Evolutionary conservation across 1,139 yeast genomes (phyloP).

Genomic region (Blastobotrys aristatus): DNA sequence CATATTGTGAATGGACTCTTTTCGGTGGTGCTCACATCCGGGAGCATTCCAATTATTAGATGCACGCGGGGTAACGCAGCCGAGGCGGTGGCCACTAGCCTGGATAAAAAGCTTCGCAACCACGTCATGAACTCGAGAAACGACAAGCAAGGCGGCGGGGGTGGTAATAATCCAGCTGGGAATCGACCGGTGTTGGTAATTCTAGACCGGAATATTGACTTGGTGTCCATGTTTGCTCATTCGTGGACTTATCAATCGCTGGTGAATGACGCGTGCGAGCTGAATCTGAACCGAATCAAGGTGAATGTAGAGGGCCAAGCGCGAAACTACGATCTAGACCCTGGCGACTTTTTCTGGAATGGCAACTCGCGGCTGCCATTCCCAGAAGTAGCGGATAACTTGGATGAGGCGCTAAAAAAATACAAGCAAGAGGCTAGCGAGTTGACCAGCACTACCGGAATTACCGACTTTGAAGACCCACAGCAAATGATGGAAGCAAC

Average conservation of each 20-base stretch:
- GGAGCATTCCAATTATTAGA: constrained; percentile 80
- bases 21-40: constrained; percentile 71
- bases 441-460: constrained; percentile 79
- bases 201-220: constrained; percentile 82
- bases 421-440: constrained; percentile 87
- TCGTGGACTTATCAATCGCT: constrained; percentile 98
- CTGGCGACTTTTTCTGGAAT: constrained; percentile 88
- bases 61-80: constrained; percentile 95
- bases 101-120: constrained; percentile 79
- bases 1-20: constrained; percentile 73
- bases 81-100: constrained; percentile 81
- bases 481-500: constrained; percentile 45
- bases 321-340: constrained; percentile 79
- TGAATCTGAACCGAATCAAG: constrained; percentile 74
- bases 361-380: constrained; percentile 82
- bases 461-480: constrained; percentile 60
- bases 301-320: constrained; percentile 43
- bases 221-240: constrained; percentile 91
- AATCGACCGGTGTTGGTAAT: constrained; percentile 74
- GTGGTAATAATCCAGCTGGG: constrained; percentile 8
- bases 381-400: constrained; percentile 96
- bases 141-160: constrained; percentile 13
- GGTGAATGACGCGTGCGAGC: constrained; percentile 84
- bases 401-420: constrained; percentile 72
- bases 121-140: constrained; percentile 65